A percentile compares a stretch with the other conserved stretches of the same genome.
Conservation (phyloP, 495 filamentous ascomycete genomes). For the Hypoxylon crocopeplum region DNA sequence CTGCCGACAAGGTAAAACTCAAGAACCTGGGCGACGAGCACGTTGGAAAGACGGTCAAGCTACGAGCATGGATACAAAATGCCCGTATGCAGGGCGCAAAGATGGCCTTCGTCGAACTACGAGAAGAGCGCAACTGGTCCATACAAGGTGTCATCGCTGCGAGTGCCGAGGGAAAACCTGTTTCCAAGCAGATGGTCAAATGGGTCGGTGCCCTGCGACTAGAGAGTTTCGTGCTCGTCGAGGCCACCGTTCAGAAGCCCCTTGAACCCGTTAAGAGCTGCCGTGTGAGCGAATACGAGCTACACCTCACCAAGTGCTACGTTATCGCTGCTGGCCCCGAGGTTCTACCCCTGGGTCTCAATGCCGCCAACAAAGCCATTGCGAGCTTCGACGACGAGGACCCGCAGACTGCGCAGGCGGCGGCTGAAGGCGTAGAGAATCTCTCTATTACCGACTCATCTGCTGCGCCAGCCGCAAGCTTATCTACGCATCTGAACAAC, state of each 20-base stretch:
- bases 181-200: slow-evolving; percentile 91
- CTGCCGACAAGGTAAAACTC: slow-evolving; percentile 55
- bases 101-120: slow-evolving; percentile 88
- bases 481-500: slow-evolving; percentile 82
- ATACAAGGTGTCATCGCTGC: slow-evolving; percentile 78
- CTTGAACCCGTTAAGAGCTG: slow-evolving; percentile 83
- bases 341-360: slow-evolving; percentile 72
- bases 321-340: slow-evolving; percentile 65
- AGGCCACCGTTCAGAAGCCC: slow-evolving; percentile 81
- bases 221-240: slow-evolving; percentile 84
- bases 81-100: slow-evolving; percentile 86
- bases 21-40: slow-evolving; percentile 62
- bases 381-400: slow-evolving; percentile 69
- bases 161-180: slow-evolving; percentile 54
- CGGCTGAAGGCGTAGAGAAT: slow-evolving; percentile 64
- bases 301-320: slow-evolving; percentile 87
- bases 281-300: slow-evolving; percentile 74
- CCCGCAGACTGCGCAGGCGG: slow-evolving; percentile 60
- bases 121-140: slow-evolving; percentile 77
- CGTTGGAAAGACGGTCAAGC: slow-evolving; percentile 75
- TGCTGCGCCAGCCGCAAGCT: slow-evolving; percentile 67
- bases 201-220: slow-evolving; percentile 78
- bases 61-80: slow-evolving; percentile 88
- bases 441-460: slow-evolving; percentile 38
- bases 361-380: slow-evolving; percentile 70